phyloP scores from a whole-genome alignment of 2,329 filamentous ascomycete genomes.

The Bipolaris gigantea region DNA sequence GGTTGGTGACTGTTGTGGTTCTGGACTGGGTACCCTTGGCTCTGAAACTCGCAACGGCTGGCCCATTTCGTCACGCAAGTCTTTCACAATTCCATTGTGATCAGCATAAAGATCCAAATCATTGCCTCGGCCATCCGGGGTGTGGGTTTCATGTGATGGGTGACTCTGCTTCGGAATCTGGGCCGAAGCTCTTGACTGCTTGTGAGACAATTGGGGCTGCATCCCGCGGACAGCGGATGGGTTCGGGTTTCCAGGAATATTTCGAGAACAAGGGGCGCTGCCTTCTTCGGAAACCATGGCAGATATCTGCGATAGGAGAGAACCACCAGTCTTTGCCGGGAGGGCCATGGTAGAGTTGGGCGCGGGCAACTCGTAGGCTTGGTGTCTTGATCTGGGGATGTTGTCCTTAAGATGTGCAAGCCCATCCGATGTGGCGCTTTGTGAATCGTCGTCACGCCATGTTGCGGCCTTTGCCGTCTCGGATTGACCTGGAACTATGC shows the following conservation, averaged over 20 bases:
- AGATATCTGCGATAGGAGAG: slow-evolving; percentile 43
- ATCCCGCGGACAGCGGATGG: slow-evolving; percentile 35
- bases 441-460: slow-evolving; percentile 11
- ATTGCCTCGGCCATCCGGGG: slow-evolving; percentile 24
- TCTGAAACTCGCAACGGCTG: slow-evolving; percentile 32
- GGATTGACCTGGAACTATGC: slow-evolving; percentile 18
- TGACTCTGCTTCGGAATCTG: slow-evolving; percentile 32
- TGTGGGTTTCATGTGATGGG: slow-evolving; percentile 17
- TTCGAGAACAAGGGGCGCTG: slow-evolving; percentile 31
- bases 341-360: slow-evolving; percentile 17
- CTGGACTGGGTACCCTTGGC: slow-evolving; percentile 4
- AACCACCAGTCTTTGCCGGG: slow-evolving; percentile 37
- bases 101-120: slow-evolving; percentile 45
- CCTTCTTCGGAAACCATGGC: slow-evolving; percentile 40
- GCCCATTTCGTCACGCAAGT: slow-evolving; percentile 33
- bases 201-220: slow-evolving; percentile 29
- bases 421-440: slow-evolving; percentile 15
- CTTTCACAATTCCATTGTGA: slow-evolving; percentile 44
- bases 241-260: slow-evolving; percentile 35
- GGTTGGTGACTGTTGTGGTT: slow-evolving; percentile 10
- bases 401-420: slow-evolving; percentile 15
- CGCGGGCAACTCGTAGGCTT: slow-evolving; percentile 18
- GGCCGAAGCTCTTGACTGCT: slow-evolving; percentile 18
- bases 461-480: slow-evolving; percentile 23
- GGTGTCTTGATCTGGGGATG: slow-evolving; percentile 13